Percentiles rank a stretch among this genome's conserved stretches.
Conservation (phyloP, 169 alveolate genomes). For the Plasmodium coatneyi region DNA sequence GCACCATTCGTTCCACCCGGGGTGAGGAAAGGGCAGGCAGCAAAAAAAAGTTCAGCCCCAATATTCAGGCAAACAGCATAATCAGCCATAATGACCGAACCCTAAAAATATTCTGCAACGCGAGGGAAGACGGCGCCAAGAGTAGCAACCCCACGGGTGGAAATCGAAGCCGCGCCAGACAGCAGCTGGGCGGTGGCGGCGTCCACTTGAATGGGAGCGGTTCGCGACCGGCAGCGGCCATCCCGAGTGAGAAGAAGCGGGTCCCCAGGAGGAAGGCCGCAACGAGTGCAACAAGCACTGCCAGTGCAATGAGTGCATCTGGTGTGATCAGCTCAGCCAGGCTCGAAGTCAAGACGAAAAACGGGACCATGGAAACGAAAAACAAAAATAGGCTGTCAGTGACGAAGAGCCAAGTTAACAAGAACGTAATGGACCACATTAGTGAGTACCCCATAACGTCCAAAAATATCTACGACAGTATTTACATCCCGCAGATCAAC, state of each 20-base stretch:
- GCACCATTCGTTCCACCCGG: background rate
- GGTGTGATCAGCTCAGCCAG: too few species aligned
- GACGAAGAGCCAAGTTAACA: background rate
- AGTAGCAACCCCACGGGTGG: background rate
- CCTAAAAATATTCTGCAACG: slow-evolving; percentile 25
- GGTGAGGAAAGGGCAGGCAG: slow-evolving; percentile 2
- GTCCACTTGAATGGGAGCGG: background rate
- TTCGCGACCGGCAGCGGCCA: background rate
- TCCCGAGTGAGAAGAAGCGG: slow-evolving; percentile 1
- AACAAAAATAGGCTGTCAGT: slow-evolving; percentile 19
- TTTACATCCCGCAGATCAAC: slow-evolving; percentile 72
- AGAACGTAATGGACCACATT: slow-evolving; percentile 10
- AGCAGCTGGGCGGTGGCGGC: background rate
- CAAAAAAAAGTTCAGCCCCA: slow-evolving; percentile 12
- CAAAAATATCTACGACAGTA: slow-evolving; percentile 71
- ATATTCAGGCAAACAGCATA: slow-evolving; percentile 23
- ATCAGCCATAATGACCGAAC: slow-evolving; percentile 40
- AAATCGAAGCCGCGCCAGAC: background rate
- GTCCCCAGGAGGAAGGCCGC: background rate
- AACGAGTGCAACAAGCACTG: background rate
- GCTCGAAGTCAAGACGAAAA: slow-evolving; percentile 3
- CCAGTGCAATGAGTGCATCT: background rate
- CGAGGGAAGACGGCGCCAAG: slow-evolving; percentile 19
- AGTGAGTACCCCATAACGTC: slow-evolving; percentile 71
- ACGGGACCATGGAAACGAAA: background rate